Base-by-base conservation (phyloP, 805 yeast species). In the Starmerella gropengiesseri region DNA sequence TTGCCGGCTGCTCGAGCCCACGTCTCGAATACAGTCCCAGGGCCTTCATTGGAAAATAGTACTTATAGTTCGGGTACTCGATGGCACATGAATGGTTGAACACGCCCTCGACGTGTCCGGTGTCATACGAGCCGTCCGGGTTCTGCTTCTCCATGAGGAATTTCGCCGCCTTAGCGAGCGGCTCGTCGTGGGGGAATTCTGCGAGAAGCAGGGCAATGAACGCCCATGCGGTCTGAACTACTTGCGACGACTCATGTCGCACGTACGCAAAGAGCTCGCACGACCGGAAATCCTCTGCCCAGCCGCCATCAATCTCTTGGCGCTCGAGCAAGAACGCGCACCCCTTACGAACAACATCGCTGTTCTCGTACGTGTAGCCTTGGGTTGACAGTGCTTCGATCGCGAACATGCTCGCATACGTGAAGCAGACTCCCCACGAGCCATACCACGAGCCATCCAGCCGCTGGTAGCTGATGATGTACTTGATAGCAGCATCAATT, bases 371-470 rank as follows among this genome's bases (percentile, higher is more conserved):
- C 2, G 56, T 64, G 44, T 71, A 70, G 1, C 78, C 83, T 21
- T 80, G 79, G 4, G 89, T 74, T 21, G 75, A 67, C 37, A 91
- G 68, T 0, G 97, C 97, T 54, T 91, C 99, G 22, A 91, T 62
- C 0, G 99, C 99, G 72, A 91, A 91, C 98, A 91, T 91, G 2
- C 86, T 82, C 0, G 97, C 97, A 61, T 91, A 91, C 0, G 95
- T 83, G 58, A 71, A 86, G 59, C 99, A 91, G 5, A 91, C 78
- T 28, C 98, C 99, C 99, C 99, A 91, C 31, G 85, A 77, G 1
- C 99, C 99, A 60, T 87, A 93, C 97, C 97, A 91, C 12, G 94
- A 78, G 0, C 99, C 99, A 60, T 91, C 95, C 0, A 57, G 55
- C 33, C 68, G 66, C 61, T 91, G 98, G 2, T 74, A 73, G 3